Evolutionary conservation across 1,139 yeast genomes (phyloP).

Genomic region (Torulaspora globosa): DNA sequence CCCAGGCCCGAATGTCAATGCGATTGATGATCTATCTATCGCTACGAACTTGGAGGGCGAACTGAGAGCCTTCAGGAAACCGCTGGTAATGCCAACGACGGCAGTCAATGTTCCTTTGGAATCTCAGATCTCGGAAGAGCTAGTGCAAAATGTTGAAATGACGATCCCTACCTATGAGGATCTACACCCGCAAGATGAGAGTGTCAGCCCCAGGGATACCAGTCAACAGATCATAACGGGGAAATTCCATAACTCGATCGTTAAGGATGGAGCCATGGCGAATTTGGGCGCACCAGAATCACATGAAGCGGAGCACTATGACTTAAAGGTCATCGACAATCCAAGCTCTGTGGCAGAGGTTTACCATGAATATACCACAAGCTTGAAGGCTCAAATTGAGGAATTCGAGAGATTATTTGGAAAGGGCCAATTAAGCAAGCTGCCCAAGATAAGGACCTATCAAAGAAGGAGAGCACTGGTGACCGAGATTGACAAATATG

Average conservation of each 20-base stretch:
- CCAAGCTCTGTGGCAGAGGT: constrained; percentile 23
- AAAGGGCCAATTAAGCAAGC: constrained; percentile 24
- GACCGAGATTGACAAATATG: constrained; percentile 25
- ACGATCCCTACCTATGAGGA: constrained; percentile 2
- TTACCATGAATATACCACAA: constrained; percentile 22
- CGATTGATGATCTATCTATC: constrained; percentile 1
- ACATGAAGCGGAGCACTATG: constrained; percentile 18
- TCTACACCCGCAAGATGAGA: constrained; percentile 1
- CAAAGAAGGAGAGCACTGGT: constrained; percentile 28
- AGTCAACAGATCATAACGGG: not conserved
- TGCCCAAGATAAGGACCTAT: constrained; percentile 27
- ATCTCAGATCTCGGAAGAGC: constrained; percentile 1
- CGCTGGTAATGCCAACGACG: not conserved
- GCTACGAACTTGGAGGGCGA: constrained; percentile 2
- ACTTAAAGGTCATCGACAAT: constrained; percentile 20
- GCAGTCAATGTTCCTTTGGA: not conserved
- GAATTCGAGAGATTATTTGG: constrained; percentile 25
- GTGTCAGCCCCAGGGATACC: constrained; percentile 1
- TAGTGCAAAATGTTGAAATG: not conserved
- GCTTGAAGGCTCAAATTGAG: constrained; percentile 20
- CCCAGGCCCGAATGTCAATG: not conserved
- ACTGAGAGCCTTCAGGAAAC: not conserved
- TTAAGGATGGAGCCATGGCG: not conserved
- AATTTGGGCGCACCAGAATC: constrained; percentile 1
- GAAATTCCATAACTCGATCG: not conserved